Percentiles rank a stretch among this genome's conserved stretches.
Conservation (phyloP, 2,329 filamentous ascomycete species). For the Emericellopsis atlantica region DNA sequence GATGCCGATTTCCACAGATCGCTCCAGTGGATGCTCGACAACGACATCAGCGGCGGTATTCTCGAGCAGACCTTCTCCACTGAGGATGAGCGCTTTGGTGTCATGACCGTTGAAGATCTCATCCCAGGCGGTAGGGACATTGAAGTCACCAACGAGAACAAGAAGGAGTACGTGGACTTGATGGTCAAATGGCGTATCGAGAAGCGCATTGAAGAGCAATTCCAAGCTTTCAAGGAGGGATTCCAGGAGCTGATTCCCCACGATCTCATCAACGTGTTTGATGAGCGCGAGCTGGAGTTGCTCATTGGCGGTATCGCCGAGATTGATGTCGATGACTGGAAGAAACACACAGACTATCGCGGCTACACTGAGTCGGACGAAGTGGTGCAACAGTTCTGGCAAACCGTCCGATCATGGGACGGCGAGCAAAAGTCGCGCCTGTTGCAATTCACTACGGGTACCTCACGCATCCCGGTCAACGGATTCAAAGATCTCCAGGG, state of each 20-base stretch:
- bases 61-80: conserved; percentile 94
- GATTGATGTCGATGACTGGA: conserved; percentile 99
- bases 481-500: conserved; percentile 98
- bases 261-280: conserved; percentile 95
- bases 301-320: conserved; percentile 98
- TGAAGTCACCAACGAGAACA: conserved; percentile 96
- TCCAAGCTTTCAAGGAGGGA: conserved; percentile 92
- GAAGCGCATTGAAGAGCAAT: conserved; percentile 96
- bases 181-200: conserved; percentile 99
- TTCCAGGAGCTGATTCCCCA: conserved; percentile 97
- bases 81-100: conserved; percentile 93
- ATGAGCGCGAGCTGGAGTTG: conserved; percentile 91
- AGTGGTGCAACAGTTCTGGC: conserved; percentile 98
- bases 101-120: conserved; percentile 85
- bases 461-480: conserved; percentile 95
- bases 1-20: conserved; percentile 97
- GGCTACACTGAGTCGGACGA: conserved; percentile 97
- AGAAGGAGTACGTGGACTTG: conserved; percentile 95
- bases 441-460: conserved; percentile 93
- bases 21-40: conserved; percentile 94
- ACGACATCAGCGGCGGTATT: conserved; percentile 85
- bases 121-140: conserved; percentile 85
- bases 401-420: conserved; percentile 92
- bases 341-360: conserved; percentile 99
- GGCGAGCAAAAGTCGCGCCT: conserved; percentile 95